Percentiles rank a stretch among this genome's conserved stretches.
These are phyloP conservation scores for Solanum piurae DNA, from an alignment of 257 asterid genomes.

Conservation along the genomic window DNA sequence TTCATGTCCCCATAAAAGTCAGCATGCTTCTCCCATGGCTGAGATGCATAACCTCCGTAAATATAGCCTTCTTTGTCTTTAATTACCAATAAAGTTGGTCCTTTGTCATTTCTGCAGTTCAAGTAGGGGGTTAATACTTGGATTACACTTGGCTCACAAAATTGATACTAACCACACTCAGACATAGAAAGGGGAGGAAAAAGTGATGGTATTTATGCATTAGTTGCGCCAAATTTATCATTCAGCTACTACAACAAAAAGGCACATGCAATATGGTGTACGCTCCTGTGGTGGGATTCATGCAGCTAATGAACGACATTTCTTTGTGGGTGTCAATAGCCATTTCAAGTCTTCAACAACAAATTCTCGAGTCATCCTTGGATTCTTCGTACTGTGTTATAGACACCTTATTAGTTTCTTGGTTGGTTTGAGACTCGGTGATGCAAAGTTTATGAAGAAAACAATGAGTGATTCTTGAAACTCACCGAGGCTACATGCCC, in stretches of 20 bases:
- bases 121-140: conserved; percentile 17
- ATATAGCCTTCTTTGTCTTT: conserved; percentile 77
- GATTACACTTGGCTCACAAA: not conserved
- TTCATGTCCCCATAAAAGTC: conserved; percentile 86
- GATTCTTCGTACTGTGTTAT: not conserved
- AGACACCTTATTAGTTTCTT: not conserved
- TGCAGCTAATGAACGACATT: not conserved
- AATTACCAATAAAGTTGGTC: conserved; percentile 64
- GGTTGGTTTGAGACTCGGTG: not conserved
- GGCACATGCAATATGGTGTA: not conserved
- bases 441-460: not conserved
- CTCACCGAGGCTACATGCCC: not conserved
- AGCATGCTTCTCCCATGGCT: conserved; percentile 83
- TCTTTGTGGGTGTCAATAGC: not conserved
- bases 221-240: not conserved
- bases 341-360: not conserved
- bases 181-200: not conserved
- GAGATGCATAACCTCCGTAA: conserved; percentile 95
- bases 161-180: not conserved
- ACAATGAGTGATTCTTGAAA: not conserved
- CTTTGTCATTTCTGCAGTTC: conserved; percentile 56
- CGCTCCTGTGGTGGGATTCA: not conserved
- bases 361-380: not conserved
- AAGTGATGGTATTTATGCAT: not conserved
- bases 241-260: not conserved